Evolutionary conservation across 2,329 filamentous ascomycete genomes (phyloP).

Genomic region (Aspergillus clavatus): DNA sequence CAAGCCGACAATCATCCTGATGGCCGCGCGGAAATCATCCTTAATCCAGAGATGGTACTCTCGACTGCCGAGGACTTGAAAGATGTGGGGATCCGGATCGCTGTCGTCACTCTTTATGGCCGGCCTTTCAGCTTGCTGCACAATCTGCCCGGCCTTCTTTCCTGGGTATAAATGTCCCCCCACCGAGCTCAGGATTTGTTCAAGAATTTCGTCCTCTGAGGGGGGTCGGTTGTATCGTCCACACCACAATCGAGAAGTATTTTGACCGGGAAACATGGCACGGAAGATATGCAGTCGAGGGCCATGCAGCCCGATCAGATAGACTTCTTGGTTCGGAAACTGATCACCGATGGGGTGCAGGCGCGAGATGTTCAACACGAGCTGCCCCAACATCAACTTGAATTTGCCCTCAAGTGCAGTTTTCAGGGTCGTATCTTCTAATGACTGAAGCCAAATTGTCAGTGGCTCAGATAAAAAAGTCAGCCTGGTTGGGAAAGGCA

Average conservation of each 20-base stretch:
- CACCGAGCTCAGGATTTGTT: neutral
- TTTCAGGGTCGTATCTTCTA: slow-evolving; percentile 3
- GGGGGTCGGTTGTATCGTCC: neutral
- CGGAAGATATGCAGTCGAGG: slow-evolving; percentile 26
- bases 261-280: slow-evolving; percentile 24
- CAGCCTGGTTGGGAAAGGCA: neutral
- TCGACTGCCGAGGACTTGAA: slow-evolving; percentile 21
- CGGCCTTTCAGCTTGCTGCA: slow-evolving; percentile 14
- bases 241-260: slow-evolving; percentile 23
- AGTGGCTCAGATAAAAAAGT: neutral
- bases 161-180: slow-evolving; percentile 13
- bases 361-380: slow-evolving; percentile 17
- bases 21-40: slow-evolving; percentile 17
- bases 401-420: slow-evolving; percentile 19
- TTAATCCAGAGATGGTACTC: slow-evolving; percentile 26
- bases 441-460: neutral
- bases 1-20: slow-evolving; percentile 19
- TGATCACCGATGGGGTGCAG: slow-evolving; percentile 18
- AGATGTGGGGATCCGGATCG: slow-evolving; percentile 14
- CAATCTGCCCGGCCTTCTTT: slow-evolving; percentile 14
- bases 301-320: slow-evolving; percentile 25
- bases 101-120: slow-evolving; percentile 12
- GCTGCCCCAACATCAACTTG: slow-evolving; percentile 24
- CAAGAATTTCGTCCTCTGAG: neutral
- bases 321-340: slow-evolving; percentile 28